A percentile compares a stretch with the other conserved stretches of the same genome.
Conservation (phyloP, 192 early-diverging fungal species). For the Backusella macrospora region DNA sequence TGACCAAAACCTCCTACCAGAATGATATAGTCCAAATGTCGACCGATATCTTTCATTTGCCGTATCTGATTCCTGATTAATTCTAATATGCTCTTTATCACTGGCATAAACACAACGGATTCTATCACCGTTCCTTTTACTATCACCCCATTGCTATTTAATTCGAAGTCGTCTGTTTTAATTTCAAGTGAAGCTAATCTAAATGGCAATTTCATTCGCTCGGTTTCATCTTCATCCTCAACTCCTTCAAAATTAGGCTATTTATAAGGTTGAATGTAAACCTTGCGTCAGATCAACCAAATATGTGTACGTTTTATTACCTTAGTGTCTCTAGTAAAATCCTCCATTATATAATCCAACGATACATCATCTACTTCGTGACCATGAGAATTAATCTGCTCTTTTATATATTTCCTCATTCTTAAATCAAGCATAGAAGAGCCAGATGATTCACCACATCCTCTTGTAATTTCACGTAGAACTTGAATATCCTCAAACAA, state of each 20-base stretch:
- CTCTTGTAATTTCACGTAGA: conserved; percentile 52
- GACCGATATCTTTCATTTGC: conserved; percentile 34
- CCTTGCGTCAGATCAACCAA: too few relatives aligned
- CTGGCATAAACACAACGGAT: conserved; percentile 50
- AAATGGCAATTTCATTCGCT: conserved; percentile 8
- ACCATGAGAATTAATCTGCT: conserved; percentile 39
- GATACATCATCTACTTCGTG: conserved; percentile 20
- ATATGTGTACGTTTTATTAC: conserved; percentile 9
- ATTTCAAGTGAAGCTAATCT: background rate
- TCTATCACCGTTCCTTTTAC: conserved; percentile 35
- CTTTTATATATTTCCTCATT: conserved; percentile 47
- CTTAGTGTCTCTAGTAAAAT: conserved; percentile 51
- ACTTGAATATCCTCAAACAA: conserved; percentile 5
- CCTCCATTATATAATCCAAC: conserved; percentile 38
- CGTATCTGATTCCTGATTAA: conserved; percentile 49
- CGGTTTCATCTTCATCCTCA: conserved; percentile 40
- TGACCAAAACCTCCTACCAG: conserved; percentile 59
- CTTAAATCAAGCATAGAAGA: conserved; percentile 50
- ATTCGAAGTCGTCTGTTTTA: conserved; percentile 13
- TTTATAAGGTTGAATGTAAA: background rate
- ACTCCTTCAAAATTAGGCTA: conserved; percentile 44
- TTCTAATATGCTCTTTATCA: conserved; percentile 46
- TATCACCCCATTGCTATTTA: conserved; percentile 37
- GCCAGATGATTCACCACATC: conserved; percentile 56
- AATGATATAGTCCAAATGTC: conserved; percentile 45